Base-by-base conservation (phyloP, 306 rosid species). In the Lablab purpureus region DNA sequence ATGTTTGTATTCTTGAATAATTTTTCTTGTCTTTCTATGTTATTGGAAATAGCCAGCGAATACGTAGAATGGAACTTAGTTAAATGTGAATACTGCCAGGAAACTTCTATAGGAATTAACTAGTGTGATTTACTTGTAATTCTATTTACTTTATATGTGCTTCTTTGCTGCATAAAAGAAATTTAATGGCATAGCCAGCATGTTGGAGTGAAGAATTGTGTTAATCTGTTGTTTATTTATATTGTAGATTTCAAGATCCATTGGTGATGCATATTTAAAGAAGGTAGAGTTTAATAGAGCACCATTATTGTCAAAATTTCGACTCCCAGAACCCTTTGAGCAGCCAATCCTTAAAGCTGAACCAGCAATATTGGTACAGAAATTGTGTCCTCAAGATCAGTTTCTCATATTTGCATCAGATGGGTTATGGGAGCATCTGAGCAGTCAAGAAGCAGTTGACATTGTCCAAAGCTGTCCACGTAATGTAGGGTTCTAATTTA, bases 191-290 rank as follows among this genome's bases (percentile, higher is more conserved):
- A 23, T 32, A 32, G 37, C 40, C 32, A 40, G 17, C 37, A 2
- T 47, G 77, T 49, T 59, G 69, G 71, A 59, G 51, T 73, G 4
- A 30, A 78, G 27, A 66, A 17, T 73, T 56, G 32, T 51, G 36
- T 51, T 75, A 12, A 79, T 21, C 12, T 1, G 11, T 6, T 74
- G 40, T 51, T 63, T 80, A 76, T 69, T 80, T 74, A 32, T 73
- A 47, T 76, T 87, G 77, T 80, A 95, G 99, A 82, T 96, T 86
- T 96, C 98, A 56, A 91, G 99, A 86, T 93, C 99, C 75, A 83
- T 96, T 49, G 99, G 99, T 10, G 99, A 96, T 85, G 99, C 99
- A 15, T 96, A 96, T 84, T 84, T 96, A 78, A 96, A 96, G 84
- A 91, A 70, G 74, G 73, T 81, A 55, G 97, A 93, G 85, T 96